Evolutionary conservation across 2,329 filamentous ascomycete species (phyloP), one percentile per base, ranked within the genome.

Genomic region (Pestalotiopsis sp.): DNA sequence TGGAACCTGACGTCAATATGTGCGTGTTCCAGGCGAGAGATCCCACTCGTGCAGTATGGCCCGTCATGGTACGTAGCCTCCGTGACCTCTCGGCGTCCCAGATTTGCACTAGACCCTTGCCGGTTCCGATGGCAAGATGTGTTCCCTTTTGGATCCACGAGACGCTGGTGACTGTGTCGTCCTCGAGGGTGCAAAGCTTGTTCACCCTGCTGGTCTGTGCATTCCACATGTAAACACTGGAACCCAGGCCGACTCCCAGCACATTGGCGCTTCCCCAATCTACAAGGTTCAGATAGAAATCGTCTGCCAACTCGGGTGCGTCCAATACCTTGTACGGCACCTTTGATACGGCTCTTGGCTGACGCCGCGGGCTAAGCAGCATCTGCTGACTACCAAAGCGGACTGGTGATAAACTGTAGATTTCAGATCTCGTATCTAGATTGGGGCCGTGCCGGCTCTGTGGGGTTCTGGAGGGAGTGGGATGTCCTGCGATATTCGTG

Each of bases 141-240:
- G 95, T 97, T 49, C 96, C 96, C 83, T 96, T 91, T 81, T 99
- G 96, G 74, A 99, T 99, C 96, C 96, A 99, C 68, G 92, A 97
- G 12, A 99, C 96, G 75, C 95, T 98, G 2, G 96, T 99, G 1
- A 99, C 95, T 0, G 91, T 95, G 78, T 99, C 96, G 75, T 97
- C 95, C 72, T 93, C 91, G 13, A 98, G 84, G 60, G 97, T 95
- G 80, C 96, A 98, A 11, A 99, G 87, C 80, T 97, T 97, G 70
- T 94, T 97, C 2, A 99, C 96, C 72, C 93, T 90, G 71, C 95
- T 96, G 7, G 92, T 92, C 73, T 94, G 90, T 4, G 95, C 96
- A 78, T 98, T 97, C 96, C 96, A 99, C 90, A 98, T 96, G 78
- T 98, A 99, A 5, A 99, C 96, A 73, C 93, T 97, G 20, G 92